phyloP scores from a whole-genome alignment of 345 rosid genomes.

The Salix viminalis region DNA sequence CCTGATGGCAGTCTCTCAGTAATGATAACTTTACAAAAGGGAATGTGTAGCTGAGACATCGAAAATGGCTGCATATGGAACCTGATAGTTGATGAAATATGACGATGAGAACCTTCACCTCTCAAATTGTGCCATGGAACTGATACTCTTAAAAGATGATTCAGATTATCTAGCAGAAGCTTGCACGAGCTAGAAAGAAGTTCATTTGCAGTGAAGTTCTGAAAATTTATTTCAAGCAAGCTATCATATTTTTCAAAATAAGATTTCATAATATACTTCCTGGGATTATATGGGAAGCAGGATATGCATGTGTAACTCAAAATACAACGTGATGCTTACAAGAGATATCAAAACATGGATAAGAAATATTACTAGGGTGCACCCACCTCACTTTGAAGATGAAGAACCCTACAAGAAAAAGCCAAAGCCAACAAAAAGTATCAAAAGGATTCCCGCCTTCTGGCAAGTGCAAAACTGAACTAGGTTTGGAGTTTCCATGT shows the following conservation, averaged over 20 bases:
- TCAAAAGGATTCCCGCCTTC: slow-evolving; percentile 21
- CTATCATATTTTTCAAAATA: slow-evolving; percentile 47
- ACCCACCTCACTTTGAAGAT: slow-evolving; percentile 27
- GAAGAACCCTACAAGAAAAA: slow-evolving; percentile 8
- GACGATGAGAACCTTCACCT: slow-evolving; percentile 94
- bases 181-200: slow-evolving; percentile 31
- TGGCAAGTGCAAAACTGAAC: not conserved
- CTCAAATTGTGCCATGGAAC: slow-evolving; percentile 39
- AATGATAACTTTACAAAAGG: slow-evolving; percentile 42
- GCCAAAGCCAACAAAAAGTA: slow-evolving; percentile 15
- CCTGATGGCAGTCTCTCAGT: slow-evolving; percentile 74
- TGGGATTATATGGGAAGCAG: not conserved
- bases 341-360: not conserved
- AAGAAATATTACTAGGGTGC: not conserved
- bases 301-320: not conserved
- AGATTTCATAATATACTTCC: slow-evolving; percentile 46
- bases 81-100: slow-evolving; percentile 47
- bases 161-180: slow-evolving; percentile 18
- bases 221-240: slow-evolving; percentile 43
- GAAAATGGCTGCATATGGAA: slow-evolving; percentile 29
- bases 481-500: slow-evolving; percentile 21
- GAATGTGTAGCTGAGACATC: slow-evolving; percentile 15
- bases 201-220: slow-evolving; percentile 32
- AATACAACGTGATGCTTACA: not conserved
- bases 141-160: slow-evolving; percentile 21